Base-by-base conservation (phyloP, 192 early-diverging fungal species). In the Coemansia sp. region DNA sequence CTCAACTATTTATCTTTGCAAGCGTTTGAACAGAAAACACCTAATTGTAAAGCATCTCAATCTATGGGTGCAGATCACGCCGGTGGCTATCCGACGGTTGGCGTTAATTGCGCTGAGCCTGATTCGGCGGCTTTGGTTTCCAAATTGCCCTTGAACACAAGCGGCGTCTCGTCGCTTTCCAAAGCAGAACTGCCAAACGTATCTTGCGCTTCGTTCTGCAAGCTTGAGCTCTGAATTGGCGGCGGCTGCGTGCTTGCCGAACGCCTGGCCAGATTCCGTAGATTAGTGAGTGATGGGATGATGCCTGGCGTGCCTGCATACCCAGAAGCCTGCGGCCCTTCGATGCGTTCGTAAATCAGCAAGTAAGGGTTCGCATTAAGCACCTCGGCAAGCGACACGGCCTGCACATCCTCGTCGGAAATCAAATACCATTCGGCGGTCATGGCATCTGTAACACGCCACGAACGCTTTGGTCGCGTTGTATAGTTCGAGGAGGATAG, bases 281-380 rank as follows among this genome's bases (percentile, higher is more conserved):
- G 44, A 42, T 77, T 77, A 6, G 64, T 64, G 23, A 77, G 61
- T 28, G 74, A 71, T 22, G 74, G 68, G 22, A 77, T 48, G 6
- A 77, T 71, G n/a, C 67, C 59, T 12, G 74, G 69, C 12, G 74
- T 64, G 7, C 68, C 68, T 1, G 58, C 45, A 42, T 77, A 77
- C 18, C 49, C 61, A 2, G 54, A 42, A 9, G 69, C 27, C 25
- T 63, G 64, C 23, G 68, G 56, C 18, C 60, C 56, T 28, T 77
- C 74, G 10, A 77, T 67, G 42, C 70, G 85, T 62, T 91, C 87
- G 57, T 91, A 91, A 16, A 91, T 58, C 19, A 87, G 73, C 79
- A 91, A 79, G 47, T 88, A 91, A 5, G 89, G 89, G 54, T 91
- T 91, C 3, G 87, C 76, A n/a, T 74, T 63, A 57, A 91, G 64